A percentile compares a stretch with the other conserved stretches of the same genome.
Evolutionary conservation across 352 stramenopile genomes (phyloP).

Genomic region (Phytopythium boreale): DNA sequence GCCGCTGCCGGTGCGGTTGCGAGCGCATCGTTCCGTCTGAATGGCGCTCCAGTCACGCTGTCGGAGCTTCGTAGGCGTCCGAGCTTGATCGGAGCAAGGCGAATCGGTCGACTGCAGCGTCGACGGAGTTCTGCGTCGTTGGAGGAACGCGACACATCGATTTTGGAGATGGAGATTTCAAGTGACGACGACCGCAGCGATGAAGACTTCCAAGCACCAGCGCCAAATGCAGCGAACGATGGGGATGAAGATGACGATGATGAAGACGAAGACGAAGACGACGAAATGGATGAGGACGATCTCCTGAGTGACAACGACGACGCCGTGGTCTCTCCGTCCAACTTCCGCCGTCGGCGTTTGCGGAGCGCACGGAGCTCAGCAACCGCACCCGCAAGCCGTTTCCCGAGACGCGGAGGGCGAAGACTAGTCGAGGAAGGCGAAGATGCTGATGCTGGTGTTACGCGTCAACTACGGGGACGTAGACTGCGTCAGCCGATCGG

Average conservation of each 20-base stretch:
- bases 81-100: constrained; percentile 22
- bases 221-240: constrained; percentile 35
- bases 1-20: constrained; percentile 17
- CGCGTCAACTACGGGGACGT: constrained; percentile 1
- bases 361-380: constrained; percentile 26
- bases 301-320: constrained; percentile 48
- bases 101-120: constrained; percentile 17
- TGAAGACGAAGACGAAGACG: constrained; percentile 42
- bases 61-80: constrained; percentile 58
- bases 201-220: constrained; percentile 79
- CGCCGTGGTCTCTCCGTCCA: constrained; percentile 30
- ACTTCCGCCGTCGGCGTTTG: constrained; percentile 32
- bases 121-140: constrained; percentile 36
- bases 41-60: constrained; percentile 61
- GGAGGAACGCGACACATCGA: constrained; percentile 81
- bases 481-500: background rate
- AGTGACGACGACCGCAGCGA: constrained; percentile 86
- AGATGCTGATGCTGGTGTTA: constrained; percentile 18
- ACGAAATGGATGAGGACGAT: constrained; percentile 51
- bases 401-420: constrained; percentile 35
- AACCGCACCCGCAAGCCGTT: constrained; percentile 13
- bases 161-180: constrained; percentile 82
- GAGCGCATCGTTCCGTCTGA: constrained; percentile 63
- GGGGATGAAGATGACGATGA: constrained; percentile 60
- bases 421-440: constrained; percentile 17